These are phyloP conservation scores for Carallia brachiata DNA, from an alignment of 345 rosid species.

Conservation along the genomic window DNA sequence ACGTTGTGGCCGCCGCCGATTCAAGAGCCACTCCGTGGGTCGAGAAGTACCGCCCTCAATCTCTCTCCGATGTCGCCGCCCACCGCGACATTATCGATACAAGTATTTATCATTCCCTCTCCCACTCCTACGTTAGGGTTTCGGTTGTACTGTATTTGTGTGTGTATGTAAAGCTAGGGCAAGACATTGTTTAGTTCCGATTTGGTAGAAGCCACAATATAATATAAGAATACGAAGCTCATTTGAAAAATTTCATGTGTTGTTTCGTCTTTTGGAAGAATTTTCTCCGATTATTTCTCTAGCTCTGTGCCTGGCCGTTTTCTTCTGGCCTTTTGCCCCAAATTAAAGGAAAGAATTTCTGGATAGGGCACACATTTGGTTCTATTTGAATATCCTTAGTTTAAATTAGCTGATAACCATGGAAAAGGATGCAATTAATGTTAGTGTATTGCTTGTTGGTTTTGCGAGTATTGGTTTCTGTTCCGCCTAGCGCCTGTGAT, in stretches of 20 bases:
- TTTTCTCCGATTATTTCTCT: no score
- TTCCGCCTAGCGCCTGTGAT: neutral
- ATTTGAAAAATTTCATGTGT: no score
- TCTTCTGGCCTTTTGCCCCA: no score
- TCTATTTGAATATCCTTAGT: no score
- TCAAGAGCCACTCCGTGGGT: slow-evolving; percentile 85
- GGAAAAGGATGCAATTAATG: no score
- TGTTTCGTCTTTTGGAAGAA: no score
- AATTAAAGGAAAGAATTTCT: no score
- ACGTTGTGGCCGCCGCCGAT: slow-evolving; percentile 38
- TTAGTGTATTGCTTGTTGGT: neutral
- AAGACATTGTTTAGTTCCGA: neutral
- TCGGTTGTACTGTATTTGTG: neutral
- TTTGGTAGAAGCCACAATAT: neutral
- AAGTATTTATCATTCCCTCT: slow-evolving; percentile 41
- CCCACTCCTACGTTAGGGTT: slow-evolving; percentile 7
- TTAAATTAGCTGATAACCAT: no score
- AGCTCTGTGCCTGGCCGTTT: no score
- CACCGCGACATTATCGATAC: slow-evolving; percentile 98
- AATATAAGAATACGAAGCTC: no score
- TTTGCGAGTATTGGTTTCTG: neutral
- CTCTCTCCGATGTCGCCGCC: slow-evolving; percentile 93
- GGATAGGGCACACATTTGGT: no score
- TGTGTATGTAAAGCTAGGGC: neutral
- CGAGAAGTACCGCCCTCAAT: slow-evolving; percentile 93